A percentile compares a stretch with the other conserved stretches of the same genome.
phyloP scores from a whole-genome alignment of 805 yeast genomes.

The Vanderwaltozyma polyspora region DNA sequence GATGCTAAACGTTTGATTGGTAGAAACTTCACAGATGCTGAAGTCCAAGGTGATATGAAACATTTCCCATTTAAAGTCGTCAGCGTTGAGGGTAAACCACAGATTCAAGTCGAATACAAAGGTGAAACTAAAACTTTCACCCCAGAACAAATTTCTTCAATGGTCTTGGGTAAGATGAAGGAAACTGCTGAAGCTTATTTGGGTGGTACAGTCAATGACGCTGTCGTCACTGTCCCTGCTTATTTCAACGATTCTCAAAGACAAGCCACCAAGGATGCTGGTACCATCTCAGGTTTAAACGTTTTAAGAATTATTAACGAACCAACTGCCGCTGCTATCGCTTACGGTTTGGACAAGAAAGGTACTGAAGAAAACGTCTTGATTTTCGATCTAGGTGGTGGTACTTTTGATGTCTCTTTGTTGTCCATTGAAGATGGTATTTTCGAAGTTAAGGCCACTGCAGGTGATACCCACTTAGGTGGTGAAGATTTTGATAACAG shows the following conservation, averaged over 20 bases:
- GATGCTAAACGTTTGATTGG: constrained; percentile 91
- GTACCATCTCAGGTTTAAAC: constrained; percentile 87
- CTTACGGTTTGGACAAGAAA: constrained; percentile 74
- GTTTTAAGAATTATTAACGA: constrained; percentile 89
- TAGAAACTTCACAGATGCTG: constrained; percentile 48
- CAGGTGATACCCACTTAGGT: constrained; percentile 79
- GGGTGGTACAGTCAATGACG: constrained; percentile 75
- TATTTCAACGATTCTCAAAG: constrained; percentile 94
- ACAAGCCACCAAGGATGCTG: constrained; percentile 95
- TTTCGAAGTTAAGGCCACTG: constrained; percentile 92
- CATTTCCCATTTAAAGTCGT: constrained; percentile 81
- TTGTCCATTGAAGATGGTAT: constrained; percentile 92
- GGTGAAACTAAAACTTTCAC: constrained; percentile 84
- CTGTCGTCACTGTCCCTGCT: constrained; percentile 92
- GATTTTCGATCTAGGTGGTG: constrained; percentile 98
- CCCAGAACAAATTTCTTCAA: constrained; percentile 89
- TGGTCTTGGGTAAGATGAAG: constrained; percentile 86
- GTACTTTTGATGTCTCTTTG: constrained; percentile 95
- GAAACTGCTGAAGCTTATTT: constrained; percentile 85
- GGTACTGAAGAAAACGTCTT: constrained; percentile 82
- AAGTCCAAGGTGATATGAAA: constrained; percentile 45
- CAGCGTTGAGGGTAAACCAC: constrained; percentile 75
- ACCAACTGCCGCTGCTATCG: constrained; percentile 95
- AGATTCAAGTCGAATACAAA: constrained; percentile 74
- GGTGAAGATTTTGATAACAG: constrained; percentile 98